These are phyloP conservation scores for Populus davidiana DNA, from an alignment of 345 rosid genomes.

Conservation along the genomic window DNA sequence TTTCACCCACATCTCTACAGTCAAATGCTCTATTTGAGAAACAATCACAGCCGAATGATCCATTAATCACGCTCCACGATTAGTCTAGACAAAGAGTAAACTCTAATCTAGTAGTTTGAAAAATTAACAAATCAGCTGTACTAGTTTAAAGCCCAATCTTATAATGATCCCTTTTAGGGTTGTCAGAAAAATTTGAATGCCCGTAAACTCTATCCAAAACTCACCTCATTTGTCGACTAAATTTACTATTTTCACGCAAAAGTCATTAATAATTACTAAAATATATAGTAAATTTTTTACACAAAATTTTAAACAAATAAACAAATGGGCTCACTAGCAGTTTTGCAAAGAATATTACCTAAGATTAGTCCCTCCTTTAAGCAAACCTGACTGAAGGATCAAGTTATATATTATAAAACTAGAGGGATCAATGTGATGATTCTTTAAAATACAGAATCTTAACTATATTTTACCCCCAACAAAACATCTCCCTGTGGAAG, in stretches of 20 bases:
- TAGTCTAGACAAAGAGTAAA: neutral
- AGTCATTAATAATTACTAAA: too few relatives aligned
- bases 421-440: neutral
- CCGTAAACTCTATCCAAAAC: too few relatives aligned
- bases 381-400: neutral
- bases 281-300: too few relatives aligned
- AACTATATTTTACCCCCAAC: neutral
- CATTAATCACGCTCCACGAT: conserved; percentile 13
- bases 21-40: conserved; percentile 19
- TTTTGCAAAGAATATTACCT: too few relatives aligned
- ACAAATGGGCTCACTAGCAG: too few relatives aligned
- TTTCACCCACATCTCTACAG: conserved; percentile 45
- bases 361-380: neutral
- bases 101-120: neutral
- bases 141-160: neutral
- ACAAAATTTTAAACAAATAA: too few relatives aligned
- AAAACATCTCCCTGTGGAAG: neutral
- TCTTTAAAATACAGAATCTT: neutral
- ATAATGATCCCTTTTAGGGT: too few relatives aligned
- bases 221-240: too few relatives aligned
- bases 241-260: too few relatives aligned
- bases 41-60: conserved; percentile 41
- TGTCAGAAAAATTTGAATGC: too few relatives aligned
- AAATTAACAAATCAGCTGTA: neutral
- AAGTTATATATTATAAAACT: neutral